phyloP scores from a whole-genome alignment of 73 alveolate species.

The Paraurostyla sp. region DNA sequence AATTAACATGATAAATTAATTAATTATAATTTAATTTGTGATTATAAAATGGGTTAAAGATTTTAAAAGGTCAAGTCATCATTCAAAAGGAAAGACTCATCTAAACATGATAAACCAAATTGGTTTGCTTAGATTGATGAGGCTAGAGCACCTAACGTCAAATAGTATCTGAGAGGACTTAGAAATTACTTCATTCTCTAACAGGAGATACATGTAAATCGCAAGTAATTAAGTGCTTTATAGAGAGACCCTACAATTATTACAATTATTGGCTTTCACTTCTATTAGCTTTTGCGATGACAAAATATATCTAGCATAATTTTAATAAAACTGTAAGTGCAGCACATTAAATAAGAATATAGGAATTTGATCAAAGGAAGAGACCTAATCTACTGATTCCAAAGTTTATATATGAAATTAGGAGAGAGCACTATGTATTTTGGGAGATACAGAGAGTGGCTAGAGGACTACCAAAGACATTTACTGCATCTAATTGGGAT shows the following conservation, averaged over 20 bases:
- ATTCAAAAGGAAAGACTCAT: neutral
- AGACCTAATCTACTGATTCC: slow-evolving; percentile 83
- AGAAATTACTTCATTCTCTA: slow-evolving; percentile 30
- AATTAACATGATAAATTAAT: neutral
- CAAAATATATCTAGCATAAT: slow-evolving; percentile 17
- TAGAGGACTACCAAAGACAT: slow-evolving; percentile 82
- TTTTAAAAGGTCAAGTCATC: neutral
- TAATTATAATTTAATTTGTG: neutral
- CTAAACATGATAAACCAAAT: neutral
- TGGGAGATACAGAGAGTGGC: slow-evolving; percentile 87
- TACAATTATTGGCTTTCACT: slow-evolving; percentile 34
- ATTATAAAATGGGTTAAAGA: neutral
- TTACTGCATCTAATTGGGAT: slow-evolving; percentile 87
- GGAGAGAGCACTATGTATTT: slow-evolving; percentile 87
- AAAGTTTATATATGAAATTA: slow-evolving; percentile 70
- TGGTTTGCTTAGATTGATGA: slow-evolving; percentile 55
- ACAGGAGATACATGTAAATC: neutral
- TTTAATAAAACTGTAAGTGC: neutral
- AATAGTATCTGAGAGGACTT: slow-evolving; percentile 48
- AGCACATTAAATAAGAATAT: neutral
- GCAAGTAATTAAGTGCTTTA: neutral
- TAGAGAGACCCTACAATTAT: slow-evolving; percentile 55
- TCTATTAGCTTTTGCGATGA: neutral
- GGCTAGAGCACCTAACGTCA: slow-evolving; percentile 62
- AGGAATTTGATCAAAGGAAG: slow-evolving; percentile 82